A percentile compares a stretch with the other conserved stretches of the same genome.
Conservation (phyloP, 164 flowering plant genomes). For the Echeveria elegans region DNA sequence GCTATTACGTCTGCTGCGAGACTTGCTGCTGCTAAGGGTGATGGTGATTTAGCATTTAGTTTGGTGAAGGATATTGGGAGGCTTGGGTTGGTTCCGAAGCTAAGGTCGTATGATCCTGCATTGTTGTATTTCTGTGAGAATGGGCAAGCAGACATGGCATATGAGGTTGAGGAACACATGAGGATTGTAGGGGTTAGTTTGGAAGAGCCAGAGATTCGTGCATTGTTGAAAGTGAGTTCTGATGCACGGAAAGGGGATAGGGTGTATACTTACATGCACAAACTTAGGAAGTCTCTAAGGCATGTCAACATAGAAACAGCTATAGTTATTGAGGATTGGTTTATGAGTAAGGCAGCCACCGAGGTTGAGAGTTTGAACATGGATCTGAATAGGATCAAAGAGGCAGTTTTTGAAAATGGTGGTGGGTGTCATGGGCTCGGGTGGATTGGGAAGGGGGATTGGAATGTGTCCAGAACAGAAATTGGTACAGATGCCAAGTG, state of each 20-base stretch:
- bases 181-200: slow-evolving; percentile 24
- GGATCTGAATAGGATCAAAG: slow-evolving; percentile 32
- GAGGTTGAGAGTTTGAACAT: slow-evolving; percentile 25
- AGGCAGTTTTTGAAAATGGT: slow-evolving; percentile 49
- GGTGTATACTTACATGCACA: slow-evolving; percentile 74
- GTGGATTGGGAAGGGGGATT: slow-evolving; percentile 73
- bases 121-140: slow-evolving; percentile 52
- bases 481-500: slow-evolving; percentile 43
- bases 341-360: slow-evolving; percentile 29
- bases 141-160: slow-evolving; percentile 53
- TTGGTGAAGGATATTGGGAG: slow-evolving; percentile 39
- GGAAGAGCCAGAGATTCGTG: slow-evolving; percentile 61
- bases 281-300: slow-evolving; percentile 45
- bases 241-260: slow-evolving; percentile 33
- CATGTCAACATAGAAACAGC: slow-evolving; percentile 41
- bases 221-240: slow-evolving; percentile 50
- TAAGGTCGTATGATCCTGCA: too few relatives aligned
- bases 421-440: slow-evolving; percentile 97
- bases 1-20: slow-evolving; percentile 61
- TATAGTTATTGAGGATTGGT: slow-evolving; percentile 58
- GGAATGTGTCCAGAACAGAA: slow-evolving; percentile 39
- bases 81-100: slow-evolving; percentile 28
- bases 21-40: slow-evolving; percentile 65
- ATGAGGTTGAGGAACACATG: slow-evolving; percentile 69
- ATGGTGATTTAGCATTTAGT: slow-evolving; percentile 55